Evolutionary conservation across 1,284 basidiomycete species (phyloP).

Genomic region (Irpex sp.): DNA sequence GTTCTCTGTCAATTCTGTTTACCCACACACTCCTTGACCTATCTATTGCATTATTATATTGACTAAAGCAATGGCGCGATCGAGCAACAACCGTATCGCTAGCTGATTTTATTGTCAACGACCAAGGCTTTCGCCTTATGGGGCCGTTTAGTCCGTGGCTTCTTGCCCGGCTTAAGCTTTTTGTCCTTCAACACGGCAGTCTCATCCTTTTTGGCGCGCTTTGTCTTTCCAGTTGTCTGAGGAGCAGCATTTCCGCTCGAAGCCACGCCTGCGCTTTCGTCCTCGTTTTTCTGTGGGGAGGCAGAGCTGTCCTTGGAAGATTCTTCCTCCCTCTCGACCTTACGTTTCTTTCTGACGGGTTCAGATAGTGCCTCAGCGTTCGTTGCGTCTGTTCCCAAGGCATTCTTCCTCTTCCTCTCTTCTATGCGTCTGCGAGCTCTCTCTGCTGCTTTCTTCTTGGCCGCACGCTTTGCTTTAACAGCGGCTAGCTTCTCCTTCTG

Average conservation of each 20-base stretch:
- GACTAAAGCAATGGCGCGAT: background rate
- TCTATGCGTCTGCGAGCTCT: constrained; percentile 14
- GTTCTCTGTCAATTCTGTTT: background rate
- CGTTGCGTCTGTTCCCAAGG: background rate
- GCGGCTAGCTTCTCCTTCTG: constrained; percentile 38
- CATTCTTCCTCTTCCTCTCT: constrained; percentile 1
- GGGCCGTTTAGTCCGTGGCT: background rate
- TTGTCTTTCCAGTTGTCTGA: no score
- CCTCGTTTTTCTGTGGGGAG: background rate
- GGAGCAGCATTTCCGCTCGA: background rate
- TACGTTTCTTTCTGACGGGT: constrained; percentile 25
- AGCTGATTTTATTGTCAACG: no score
- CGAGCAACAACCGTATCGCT: background rate
- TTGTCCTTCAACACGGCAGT: background rate
- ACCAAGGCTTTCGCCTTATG: background rate
- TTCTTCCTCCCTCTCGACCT: constrained; percentile 11
- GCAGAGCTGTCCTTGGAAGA: background rate
- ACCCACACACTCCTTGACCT: constrained; percentile 1
- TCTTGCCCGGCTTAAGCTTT: background rate
- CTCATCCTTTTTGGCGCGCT: no score
- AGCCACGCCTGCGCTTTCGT: background rate
- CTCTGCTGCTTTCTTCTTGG: constrained; percentile 28
- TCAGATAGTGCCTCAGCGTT: background rate
- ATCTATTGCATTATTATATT: constrained; percentile 6
- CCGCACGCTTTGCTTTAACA: constrained; percentile 35